Evolutionary conservation across 306 rosid species (phyloP), one percentile per base, ranked within the genome.

Genomic region (Urtica urens): DNA sequence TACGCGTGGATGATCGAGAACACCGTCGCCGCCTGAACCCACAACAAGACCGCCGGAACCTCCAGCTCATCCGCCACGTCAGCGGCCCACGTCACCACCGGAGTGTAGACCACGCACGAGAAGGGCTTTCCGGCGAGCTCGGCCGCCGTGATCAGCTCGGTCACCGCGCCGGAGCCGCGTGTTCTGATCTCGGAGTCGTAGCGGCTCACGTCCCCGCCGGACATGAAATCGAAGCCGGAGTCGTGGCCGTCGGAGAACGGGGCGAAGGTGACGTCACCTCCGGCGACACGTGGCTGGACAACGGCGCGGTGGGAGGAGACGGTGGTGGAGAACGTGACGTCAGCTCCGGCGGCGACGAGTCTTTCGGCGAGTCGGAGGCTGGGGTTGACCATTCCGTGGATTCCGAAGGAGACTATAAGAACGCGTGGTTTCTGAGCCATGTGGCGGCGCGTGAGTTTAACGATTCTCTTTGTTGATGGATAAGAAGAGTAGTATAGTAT

Each of bases 311-410:
- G 4, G 40, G 41, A 55, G 12, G 0, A 23, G 47, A 35, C 27
- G 27, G 52, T 26, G 28, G 57, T 62, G 40, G 13, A 31, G 20
- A 45, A 44, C 14, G 74, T 69, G 34, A 69, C 60, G 11, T 30
- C 46, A n/a, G 42, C 50, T 6, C 54, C 55, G 16, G 21, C 23
- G 45, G n/a, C 15, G 59, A 52, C 11, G 46, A 62, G 60, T 18
- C 57, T 37, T 38, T 49, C 51, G 56, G 74, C 68, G 14, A 68
- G 44, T 5, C 57, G 64, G 9, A 68, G 69, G 33, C 34, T 4
- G 0, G 69, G 74, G 55, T 68, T 68, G 30, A 57, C 44, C 44
- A 56, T 64, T 19, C 74, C 69, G 25, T 68, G 69, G 0, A 51
- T 58, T 0, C 47, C 50, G 43, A 11, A 51, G 1, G 61, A 21